Percentiles rank a stretch among this genome's conserved stretches.
phyloP scores from a whole-genome alignment of 257 asterid species.

The Solanum sitiens region DNA sequence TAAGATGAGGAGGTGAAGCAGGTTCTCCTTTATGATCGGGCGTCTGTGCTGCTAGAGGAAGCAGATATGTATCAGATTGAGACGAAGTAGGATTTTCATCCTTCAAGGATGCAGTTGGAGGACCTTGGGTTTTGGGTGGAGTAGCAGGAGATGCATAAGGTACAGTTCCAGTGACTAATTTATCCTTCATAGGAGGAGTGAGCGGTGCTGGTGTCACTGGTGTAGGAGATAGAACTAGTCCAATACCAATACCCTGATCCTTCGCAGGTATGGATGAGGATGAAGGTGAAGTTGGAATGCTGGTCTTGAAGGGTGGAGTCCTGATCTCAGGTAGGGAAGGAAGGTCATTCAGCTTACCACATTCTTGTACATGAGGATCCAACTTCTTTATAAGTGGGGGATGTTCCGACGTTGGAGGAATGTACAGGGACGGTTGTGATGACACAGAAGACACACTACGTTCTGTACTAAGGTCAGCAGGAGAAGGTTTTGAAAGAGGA shows the following conservation, averaged over 20 bases:
- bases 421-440: constrained; percentile 14
- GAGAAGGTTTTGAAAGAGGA: constrained; percentile 15
- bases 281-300: constrained; percentile 19
- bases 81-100: neutral
- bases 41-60: neutral
- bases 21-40: neutral
- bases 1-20: constrained; percentile 11
- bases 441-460: constrained; percentile 13
- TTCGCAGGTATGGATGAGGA: constrained; percentile 18
- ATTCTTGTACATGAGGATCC: constrained; percentile 7
- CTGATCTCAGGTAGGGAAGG: constrained; percentile 21
- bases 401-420: constrained; percentile 11
- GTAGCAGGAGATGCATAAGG: constrained; percentile 1
- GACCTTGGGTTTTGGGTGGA: constrained; percentile 8
- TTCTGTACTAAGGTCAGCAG: neutral
- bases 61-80: neutral
- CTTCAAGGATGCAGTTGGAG: neutral
- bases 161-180: constrained; percentile 8
- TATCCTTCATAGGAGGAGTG: constrained; percentile 29
- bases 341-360: constrained; percentile 3
- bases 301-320: constrained; percentile 6
- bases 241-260: constrained; percentile 16
- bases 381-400: constrained; percentile 8
- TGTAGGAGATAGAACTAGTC: constrained; percentile 10
- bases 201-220: constrained; percentile 9